These are phyloP conservation scores for Articulospora tetracladia DNA, from an alignment of 495 filamentous ascomycete genomes.

Conservation along the genomic window DNA sequence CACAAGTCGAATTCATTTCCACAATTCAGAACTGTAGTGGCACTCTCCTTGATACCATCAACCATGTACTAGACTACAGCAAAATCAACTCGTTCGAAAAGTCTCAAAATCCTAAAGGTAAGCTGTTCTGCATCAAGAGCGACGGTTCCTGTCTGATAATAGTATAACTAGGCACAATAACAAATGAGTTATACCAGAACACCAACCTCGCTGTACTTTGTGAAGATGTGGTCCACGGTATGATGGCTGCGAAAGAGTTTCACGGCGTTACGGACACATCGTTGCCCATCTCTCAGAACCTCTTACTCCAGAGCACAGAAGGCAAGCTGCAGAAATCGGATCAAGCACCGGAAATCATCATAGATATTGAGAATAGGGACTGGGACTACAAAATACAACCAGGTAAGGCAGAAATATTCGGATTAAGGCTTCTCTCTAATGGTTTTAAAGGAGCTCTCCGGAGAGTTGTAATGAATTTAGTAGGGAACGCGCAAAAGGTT, in stretches of 20 bases:
- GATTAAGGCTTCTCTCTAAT: not conserved
- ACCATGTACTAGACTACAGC: conserved; percentile 65
- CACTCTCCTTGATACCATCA: conserved; percentile 71
- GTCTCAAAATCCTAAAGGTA: conserved; percentile 11
- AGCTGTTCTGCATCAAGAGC: not conserved
- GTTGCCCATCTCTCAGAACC: not conserved
- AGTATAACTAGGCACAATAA: conserved; percentile 3
- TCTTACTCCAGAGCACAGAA: not conserved
- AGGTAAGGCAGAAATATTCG: conserved; percentile 21
- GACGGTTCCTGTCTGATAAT: not conserved
- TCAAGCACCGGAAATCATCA: conserved; percentile 35
- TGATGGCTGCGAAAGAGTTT: conserved; percentile 44
- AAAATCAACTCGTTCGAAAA: conserved; percentile 41
- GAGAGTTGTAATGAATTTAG: conserved; percentile 76
- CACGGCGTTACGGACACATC: conserved; percentile 7
- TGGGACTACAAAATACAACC: conserved; percentile 66
- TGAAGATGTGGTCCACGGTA: conserved; percentile 49
- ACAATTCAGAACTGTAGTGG: conserved; percentile 72
- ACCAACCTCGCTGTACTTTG: conserved; percentile 42
- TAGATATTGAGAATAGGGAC: conserved; percentile 57
- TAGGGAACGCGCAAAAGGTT: conserved; percentile 74
- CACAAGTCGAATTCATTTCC: conserved; percentile 32
- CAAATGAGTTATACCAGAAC: conserved; percentile 22
- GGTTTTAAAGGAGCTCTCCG: conserved; percentile 48
- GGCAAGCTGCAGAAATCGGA: not conserved